Evolutionary conservation across 305 asterid genomes (phyloP).

Genomic region (Plantago coronopus): DNA sequence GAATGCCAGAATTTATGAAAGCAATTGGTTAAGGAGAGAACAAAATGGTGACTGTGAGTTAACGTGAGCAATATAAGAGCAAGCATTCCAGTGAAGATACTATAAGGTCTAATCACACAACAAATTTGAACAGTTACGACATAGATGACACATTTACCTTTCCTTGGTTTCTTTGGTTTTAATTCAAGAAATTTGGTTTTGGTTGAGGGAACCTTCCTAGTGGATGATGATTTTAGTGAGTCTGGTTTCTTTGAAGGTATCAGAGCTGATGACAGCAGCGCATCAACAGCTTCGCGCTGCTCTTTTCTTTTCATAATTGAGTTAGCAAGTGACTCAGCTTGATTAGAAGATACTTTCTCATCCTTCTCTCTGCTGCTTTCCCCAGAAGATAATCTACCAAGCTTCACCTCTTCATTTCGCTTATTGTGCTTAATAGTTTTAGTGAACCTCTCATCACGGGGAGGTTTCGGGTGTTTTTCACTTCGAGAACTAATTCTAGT

Average conservation of each 20-base stretch:
- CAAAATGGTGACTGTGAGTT: not conserved
- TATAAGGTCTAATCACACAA: not conserved
- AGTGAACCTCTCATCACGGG: slow-evolving; percentile 26
- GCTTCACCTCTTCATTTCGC: slow-evolving; percentile 24
- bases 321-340: slow-evolving; percentile 37
- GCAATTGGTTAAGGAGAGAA: not conserved
- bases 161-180: slow-evolving; percentile 53
- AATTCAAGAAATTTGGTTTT: slow-evolving; percentile 27
- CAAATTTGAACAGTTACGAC: slow-evolving; percentile 13
- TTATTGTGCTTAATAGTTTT: slow-evolving; percentile 33
- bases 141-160: slow-evolving; percentile 32
- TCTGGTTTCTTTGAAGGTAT: slow-evolving; percentile 78
- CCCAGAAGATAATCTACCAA: slow-evolving; percentile 32
- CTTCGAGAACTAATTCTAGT: slow-evolving; percentile 37
- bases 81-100: not conserved
- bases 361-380: slow-evolving; percentile 40
- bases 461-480: slow-evolving; percentile 30
- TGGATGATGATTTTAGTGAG: slow-evolving; percentile 43
- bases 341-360: slow-evolving; percentile 37
- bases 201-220: slow-evolving; percentile 41
- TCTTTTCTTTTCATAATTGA: slow-evolving; percentile 61
- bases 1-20: not conserved
- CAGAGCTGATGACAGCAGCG: slow-evolving; percentile 89
- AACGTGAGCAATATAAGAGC: not conserved
- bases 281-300: slow-evolving; percentile 90